These are phyloP conservation scores for Theileria parva DNA, from an alignment of 169 alveolate species.

Conservation along the genomic window DNA sequence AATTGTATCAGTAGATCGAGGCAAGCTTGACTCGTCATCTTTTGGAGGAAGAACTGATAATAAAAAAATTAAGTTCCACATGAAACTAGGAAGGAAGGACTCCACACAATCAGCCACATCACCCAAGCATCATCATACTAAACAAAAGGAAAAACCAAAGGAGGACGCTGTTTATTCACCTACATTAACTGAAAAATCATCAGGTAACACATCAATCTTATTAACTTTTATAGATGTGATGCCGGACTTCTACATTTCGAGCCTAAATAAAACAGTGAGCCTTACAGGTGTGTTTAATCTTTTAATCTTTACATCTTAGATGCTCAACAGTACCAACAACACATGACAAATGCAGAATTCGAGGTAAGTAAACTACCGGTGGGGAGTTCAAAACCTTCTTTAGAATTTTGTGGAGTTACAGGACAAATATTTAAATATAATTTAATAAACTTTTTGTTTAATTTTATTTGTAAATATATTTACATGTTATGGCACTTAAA, in stretches of 20 bases:
- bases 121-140: no score
- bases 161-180: background rate
- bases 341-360: slow-evolving; percentile 61
- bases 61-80: slow-evolving; percentile 59
- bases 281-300: slow-evolving; percentile 14
- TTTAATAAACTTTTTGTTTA: slow-evolving; percentile 24
- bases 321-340: slow-evolving; percentile 61
- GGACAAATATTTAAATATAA: slow-evolving; percentile 55
- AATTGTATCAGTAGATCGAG: slow-evolving; percentile 22
- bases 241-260: slow-evolving; percentile 33
- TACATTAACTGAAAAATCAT: no score
- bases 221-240: slow-evolving; percentile 1
- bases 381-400: slow-evolving; percentile 13
- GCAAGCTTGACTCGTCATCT: slow-evolving; percentile 5
- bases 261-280: slow-evolving; percentile 17
- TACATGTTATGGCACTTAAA: background rate
- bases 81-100: slow-evolving; percentile 11
- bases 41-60: slow-evolving; percentile 13
- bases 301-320: background rate
- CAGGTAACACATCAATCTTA: no score
- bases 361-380: slow-evolving; percentile 17
- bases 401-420: slow-evolving; percentile 67
- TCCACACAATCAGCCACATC: background rate
- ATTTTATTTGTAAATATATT: slow-evolving; percentile 30
- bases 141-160: no score